A percentile compares a stretch with the other conserved stretches of the same genome.
These are phyloP conservation scores for Ophiostoma australiae DNA, from an alignment of 2,329 filamentous ascomycete genomes.

Conservation along the genomic window DNA sequence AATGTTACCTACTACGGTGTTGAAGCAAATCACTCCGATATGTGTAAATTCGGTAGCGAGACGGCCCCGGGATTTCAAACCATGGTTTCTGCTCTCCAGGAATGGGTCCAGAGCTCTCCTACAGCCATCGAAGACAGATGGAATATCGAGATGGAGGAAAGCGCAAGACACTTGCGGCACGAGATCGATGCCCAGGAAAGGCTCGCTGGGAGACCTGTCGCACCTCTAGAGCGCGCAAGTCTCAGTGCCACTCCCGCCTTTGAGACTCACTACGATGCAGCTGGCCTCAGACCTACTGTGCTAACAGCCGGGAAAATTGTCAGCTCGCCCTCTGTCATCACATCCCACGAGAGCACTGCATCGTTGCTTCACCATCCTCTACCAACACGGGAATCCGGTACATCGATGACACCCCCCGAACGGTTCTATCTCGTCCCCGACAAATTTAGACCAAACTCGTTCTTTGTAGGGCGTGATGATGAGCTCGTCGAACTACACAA, in stretches of 20 bases:
- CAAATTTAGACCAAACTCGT: constrained; percentile 57
- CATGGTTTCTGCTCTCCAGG: constrained; percentile 45
- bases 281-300: background rate
- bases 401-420: constrained; percentile 14
- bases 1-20: constrained; percentile 71
- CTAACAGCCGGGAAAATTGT: background rate
- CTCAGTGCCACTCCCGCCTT: background rate
- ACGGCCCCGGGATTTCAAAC: constrained; percentile 61
- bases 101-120: constrained; percentile 53
- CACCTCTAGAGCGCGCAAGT: background rate
- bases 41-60: constrained; percentile 66
- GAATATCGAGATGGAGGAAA: background rate
- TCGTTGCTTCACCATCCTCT: background rate
- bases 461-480: constrained; percentile 56
- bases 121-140: constrained; percentile 40
- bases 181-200: background rate
- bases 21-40: constrained; percentile 63
- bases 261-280: background rate
- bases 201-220: background rate
- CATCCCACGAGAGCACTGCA: background rate
- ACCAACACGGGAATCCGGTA: background rate
- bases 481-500: constrained; percentile 55
- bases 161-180: background rate
- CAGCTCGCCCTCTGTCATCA: background rate
- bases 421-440: constrained; percentile 46